Evolutionary conservation across 768 basidiomycete genomes (phyloP).

Genomic region (Tulasnella sp.): DNA sequence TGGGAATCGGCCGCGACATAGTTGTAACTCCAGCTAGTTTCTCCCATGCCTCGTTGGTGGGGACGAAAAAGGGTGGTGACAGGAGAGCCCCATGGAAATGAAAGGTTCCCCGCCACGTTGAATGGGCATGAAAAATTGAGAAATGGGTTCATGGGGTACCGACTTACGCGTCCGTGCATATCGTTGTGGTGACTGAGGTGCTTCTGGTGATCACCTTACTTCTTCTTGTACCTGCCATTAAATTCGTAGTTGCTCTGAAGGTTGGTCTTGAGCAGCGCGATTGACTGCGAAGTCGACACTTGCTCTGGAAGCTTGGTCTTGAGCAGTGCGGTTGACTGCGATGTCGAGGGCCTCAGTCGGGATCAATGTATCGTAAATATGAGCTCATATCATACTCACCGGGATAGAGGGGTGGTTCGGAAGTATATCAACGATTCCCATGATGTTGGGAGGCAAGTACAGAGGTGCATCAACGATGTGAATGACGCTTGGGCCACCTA

Average conservation of each 20-base stretch:
- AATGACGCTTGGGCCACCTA: conserved; percentile 10
- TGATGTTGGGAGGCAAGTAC: not conserved
- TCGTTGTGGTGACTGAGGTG: not conserved
- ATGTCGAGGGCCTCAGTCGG: no score
- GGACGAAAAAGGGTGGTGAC: conserved; percentile 24
- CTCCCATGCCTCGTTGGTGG: conserved; percentile 28
- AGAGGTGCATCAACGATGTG: conserved; percentile 12
- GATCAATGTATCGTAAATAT: not conserved
- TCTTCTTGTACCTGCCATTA: not conserved
- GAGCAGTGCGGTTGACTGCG: not conserved
- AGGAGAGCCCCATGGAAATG: not conserved
- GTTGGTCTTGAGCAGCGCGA: conserved; percentile 7
- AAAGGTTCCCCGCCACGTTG: no score
- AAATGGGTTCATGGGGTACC: no score
- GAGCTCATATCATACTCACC: not conserved
- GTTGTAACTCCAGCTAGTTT: conserved; percentile 16
- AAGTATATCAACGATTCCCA: not conserved
- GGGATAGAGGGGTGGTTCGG: conserved; percentile 6
- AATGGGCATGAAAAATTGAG: no score
- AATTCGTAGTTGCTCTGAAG: conserved; percentile 8
- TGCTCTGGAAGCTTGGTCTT: no score
- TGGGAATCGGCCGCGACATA: no score
- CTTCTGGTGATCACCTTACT: conserved; percentile 10
- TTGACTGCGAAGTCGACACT: not conserved
- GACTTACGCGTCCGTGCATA: not conserved